phyloP scores from a whole-genome alignment of 2,329 filamentous ascomycete species.

The Neospermospora avenae region DNA sequence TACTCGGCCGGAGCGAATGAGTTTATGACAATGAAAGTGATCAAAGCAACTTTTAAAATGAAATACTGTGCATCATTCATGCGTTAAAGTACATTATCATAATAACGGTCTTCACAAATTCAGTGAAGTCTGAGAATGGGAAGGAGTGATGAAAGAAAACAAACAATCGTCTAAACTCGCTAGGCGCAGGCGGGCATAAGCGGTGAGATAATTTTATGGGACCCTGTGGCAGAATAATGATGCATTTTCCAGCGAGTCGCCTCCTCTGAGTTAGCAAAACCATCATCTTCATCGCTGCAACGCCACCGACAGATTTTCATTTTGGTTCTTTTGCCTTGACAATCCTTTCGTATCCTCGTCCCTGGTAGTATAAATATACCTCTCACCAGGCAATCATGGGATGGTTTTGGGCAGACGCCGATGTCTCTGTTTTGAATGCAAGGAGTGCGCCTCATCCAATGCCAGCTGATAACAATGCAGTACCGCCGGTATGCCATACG shows the following conservation, averaged over 20 bases:
- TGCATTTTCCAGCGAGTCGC: conserved; percentile 1
- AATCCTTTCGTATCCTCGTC: not conserved
- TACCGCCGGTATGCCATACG: conserved; percentile 28
- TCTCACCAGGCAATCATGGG: conserved; percentile 25
- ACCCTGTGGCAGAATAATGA: not conserved
- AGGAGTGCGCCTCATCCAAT: conserved; percentile 26
- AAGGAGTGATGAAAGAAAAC: not conserved
- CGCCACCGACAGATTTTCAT: too few relatives aligned
- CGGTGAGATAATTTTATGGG: not conserved
- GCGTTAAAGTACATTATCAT: too few relatives aligned
- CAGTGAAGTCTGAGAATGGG: not conserved
- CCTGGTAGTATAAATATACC: not conserved
- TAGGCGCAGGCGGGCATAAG: not conserved
- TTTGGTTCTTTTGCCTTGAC: too few relatives aligned
- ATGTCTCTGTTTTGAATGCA: conserved; percentile 24
- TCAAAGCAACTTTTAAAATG: not conserved
- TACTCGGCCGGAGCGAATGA: too few relatives aligned
- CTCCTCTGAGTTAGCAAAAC: not conserved
- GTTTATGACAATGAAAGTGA: too few relatives aligned
- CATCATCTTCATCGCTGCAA: too few relatives aligned
- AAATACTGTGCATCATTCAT: not conserved
- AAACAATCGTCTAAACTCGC: not conserved
- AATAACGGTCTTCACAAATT: not conserved
- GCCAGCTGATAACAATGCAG: conserved; percentile 19
- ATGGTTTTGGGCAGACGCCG: conserved; percentile 35